Base-by-base conservation (phyloP, 2,329 filamentous ascomycete genomes). In the Aspergillus brasiliensis region DNA sequence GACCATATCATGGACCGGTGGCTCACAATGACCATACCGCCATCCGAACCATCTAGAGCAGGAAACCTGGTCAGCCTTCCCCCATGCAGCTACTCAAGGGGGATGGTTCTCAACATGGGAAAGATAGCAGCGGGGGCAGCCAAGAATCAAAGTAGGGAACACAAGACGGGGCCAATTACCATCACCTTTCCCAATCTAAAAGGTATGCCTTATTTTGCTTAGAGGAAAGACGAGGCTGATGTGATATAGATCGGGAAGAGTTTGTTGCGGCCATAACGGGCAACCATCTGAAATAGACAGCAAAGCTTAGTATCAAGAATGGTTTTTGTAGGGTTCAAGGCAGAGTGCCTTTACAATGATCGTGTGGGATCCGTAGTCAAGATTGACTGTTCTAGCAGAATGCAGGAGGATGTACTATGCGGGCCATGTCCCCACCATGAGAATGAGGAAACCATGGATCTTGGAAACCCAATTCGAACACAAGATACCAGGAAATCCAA, bases 1-100 rank as follows among this genome's bases (percentile, higher is more conserved):
- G 68, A 71, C 10, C 60, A 62, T 23, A 56, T 70, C n/a, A 54
- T 62, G 15, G 66, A 75, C 37, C 71, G 62, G 49, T 74, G 72
- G 72, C 53, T 74, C 11, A 72, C 68, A 0, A 62, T 73, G 58
- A 37, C 65, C 15, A 28, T 75, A 0, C 65, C 66, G 1, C 49
- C 63, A 3, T 53, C 57, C 3, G 52, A 65, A 42, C 46, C 62
- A 8, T 60, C 64, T 1, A 65, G 64, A 21, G 67, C 72, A 3
- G 62, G 60, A 19, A 71, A 63, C 5, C 67, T 64, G 2, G 61
- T 71, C 6, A 63, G 55, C 11, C 64, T 74, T 42, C 63, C 65
- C 3, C 55, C 54, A 3, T 37, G 62, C 17, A 57, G 61, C 10
- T 73, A 67, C 52, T 59, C 62, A 11, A 58, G 71, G 28, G 72